phyloP scores from a whole-genome alignment of 495 filamentous ascomycete species.

The Podospora comata region DNA sequence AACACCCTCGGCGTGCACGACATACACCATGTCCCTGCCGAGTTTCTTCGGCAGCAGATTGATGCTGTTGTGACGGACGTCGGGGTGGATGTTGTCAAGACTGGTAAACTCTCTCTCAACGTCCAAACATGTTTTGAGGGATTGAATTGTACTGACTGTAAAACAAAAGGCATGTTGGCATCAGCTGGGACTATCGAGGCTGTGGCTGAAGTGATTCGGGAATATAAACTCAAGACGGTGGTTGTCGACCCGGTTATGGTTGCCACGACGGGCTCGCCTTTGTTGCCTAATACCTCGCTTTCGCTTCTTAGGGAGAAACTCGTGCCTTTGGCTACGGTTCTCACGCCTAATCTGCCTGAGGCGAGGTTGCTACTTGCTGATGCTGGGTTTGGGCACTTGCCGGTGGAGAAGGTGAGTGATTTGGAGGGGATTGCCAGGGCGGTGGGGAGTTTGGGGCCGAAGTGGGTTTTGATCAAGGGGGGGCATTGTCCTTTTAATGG shows the following conservation, averaged over 20 bases:
- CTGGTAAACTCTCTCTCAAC: constrained; percentile 53
- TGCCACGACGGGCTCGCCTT: constrained; percentile 74
- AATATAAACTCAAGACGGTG: constrained; percentile 57
- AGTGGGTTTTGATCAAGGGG: constrained; percentile 84
- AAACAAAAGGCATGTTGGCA: constrained; percentile 76
- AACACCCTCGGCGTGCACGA: constrained; percentile 81
- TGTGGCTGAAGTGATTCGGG: constrained; percentile 63
- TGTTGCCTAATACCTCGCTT: constrained; percentile 70
- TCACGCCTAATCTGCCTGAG: constrained; percentile 93
- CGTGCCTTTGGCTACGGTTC: constrained; percentile 71
- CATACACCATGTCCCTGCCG: constrained; percentile 74
- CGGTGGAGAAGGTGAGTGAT: constrained; percentile 55
- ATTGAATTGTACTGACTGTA: background rate
- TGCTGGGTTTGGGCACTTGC: constrained; percentile 44
- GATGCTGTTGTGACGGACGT: constrained; percentile 79
- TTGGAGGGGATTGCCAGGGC: constrained; percentile 64
- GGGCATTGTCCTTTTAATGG: constrained; percentile 81
- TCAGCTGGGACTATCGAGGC: constrained; percentile 71
- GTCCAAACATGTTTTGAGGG: background rate
- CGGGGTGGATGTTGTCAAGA: constrained; percentile 86
- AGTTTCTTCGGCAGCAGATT: constrained; percentile 81
- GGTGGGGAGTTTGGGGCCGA: constrained; percentile 65
- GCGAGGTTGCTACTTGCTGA: constrained; percentile 68
- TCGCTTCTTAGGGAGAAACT: constrained; percentile 59
- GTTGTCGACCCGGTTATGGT: constrained; percentile 96